A percentile compares a stretch with the other conserved stretches of the same genome.
Evolutionary conservation across 192 early-diverging fungal species (phyloP).

Genomic region (Podila minutissima): DNA sequence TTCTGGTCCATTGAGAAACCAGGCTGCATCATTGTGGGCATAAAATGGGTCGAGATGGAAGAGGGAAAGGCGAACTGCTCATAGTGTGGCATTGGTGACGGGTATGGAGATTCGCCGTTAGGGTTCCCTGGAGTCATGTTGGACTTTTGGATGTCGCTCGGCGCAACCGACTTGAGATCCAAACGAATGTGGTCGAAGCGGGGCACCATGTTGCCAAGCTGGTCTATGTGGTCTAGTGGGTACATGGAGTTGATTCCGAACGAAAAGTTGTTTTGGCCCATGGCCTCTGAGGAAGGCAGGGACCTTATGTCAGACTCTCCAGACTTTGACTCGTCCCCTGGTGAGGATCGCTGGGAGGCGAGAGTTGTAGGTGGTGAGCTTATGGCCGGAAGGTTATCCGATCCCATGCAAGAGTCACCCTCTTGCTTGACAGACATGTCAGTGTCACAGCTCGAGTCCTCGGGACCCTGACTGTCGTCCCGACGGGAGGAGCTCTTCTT

Average conservation of each 20-base stretch:
- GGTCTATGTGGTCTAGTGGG: slow-evolving; percentile 11
- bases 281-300: not conserved
- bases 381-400: no score
- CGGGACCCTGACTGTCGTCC: not conserved
- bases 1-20: slow-evolving; percentile 24
- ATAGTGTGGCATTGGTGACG: slow-evolving; percentile 17
- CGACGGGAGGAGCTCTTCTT: slow-evolving; percentile 50
- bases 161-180: slow-evolving; percentile 25
- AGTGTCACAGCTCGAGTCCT: not conserved
- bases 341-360: slow-evolving; percentile 2
- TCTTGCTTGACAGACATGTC: slow-evolving; percentile 1
- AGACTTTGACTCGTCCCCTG: not conserved
- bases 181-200: slow-evolving; percentile 20
- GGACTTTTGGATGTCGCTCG: slow-evolving; percentile 17
- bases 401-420: no score
- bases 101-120: slow-evolving; percentile 12
- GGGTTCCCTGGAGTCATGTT: not conserved
- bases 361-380: not conserved
- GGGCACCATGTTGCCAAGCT: slow-evolving; percentile 15
- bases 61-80: slow-evolving; percentile 9
- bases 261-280: slow-evolving; percentile 4
- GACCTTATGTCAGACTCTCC: no score
- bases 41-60: slow-evolving; percentile 13
- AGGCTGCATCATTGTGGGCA: slow-evolving; percentile 12
- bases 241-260: slow-evolving; percentile 18